A percentile compares a stretch with the other conserved stretches of the same genome.
phyloP scores from a whole-genome alignment of 768 basidiomycete genomes.

The Leccinum incarnatum region DNA sequence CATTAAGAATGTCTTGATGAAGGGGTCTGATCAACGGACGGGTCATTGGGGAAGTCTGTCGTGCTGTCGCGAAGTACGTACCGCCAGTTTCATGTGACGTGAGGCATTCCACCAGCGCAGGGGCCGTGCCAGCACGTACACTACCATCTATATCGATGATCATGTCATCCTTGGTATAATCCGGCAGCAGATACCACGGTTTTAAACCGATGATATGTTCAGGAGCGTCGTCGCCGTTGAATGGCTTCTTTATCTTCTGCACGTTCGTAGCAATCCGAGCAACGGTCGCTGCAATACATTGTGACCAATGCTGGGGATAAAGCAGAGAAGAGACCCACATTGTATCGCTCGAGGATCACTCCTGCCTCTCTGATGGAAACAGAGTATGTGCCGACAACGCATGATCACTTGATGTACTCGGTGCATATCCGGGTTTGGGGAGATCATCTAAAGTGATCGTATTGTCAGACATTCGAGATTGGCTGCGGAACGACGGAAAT shows the following conservation, averaged over 20 bases:
- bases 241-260: constrained; percentile 49
- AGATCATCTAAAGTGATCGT: constrained; percentile 33
- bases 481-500: constrained; percentile 29
- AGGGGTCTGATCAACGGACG: constrained; percentile 52
- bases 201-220: constrained; percentile 40
- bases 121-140: constrained; percentile 83
- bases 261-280: constrained; percentile 31
- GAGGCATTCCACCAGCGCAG: constrained; percentile 85
- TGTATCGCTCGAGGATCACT: constrained; percentile 21
- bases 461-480: constrained; percentile 34
- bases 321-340: constrained; percentile 13
- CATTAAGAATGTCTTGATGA: constrained; percentile 88
- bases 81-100: constrained; percentile 89
- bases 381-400: constrained; percentile 25
- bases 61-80: constrained; percentile 35
- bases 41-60: constrained; percentile 1
- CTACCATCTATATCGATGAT: constrained; percentile 69
- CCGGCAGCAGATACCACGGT: no score
- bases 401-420: constrained; percentile 23
- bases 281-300: constrained; percentile 16
- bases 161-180: no score
- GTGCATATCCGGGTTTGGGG: constrained; percentile 16
- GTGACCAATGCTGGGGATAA: not conserved
- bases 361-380: constrained; percentile 22
- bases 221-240: constrained; percentile 38